These are phyloP conservation scores for Pythium scleroteichum DNA, from an alignment of 352 stramenopile genomes.

Conservation along the genomic window DNA sequence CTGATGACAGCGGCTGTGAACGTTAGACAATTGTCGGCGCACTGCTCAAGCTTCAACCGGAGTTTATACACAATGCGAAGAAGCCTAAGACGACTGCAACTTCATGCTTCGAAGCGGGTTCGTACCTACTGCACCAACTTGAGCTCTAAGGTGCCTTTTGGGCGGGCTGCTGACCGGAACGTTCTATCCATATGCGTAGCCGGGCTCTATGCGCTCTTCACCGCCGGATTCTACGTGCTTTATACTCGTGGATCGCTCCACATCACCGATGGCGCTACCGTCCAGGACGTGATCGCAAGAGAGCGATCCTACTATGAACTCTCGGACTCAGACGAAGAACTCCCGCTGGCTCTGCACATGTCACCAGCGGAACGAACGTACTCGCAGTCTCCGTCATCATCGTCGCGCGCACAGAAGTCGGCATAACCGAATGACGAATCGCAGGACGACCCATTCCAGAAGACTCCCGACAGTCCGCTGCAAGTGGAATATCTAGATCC, in stretches of 20 bases:
- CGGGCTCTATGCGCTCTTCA: conserved; percentile 52
- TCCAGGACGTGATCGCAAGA: conserved; percentile 44
- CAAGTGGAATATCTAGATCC: too few species aligned
- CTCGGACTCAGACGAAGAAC: conserved; percentile 70
- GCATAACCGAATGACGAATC: too few species aligned
- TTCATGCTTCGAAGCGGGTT: conserved; percentile 78
- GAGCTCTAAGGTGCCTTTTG: too few species aligned
- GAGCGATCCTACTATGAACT: conserved; percentile 58
- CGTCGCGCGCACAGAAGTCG: conserved; percentile 3
- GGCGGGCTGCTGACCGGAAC: too few species aligned
- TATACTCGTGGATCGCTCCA: conserved; percentile 59
- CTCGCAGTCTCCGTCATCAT: conserved; percentile 18
- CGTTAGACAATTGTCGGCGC: conserved; percentile 65
- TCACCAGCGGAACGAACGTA: conserved; percentile 45
- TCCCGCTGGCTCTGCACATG: conserved; percentile 68
- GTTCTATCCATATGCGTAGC: too few species aligned
- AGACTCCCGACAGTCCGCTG: too few species aligned
- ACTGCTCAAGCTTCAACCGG: conserved; percentile 72
- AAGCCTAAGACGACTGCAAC: conserved; percentile 70
- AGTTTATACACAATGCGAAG: conserved; percentile 74
- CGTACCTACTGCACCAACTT: conserved; percentile 11
- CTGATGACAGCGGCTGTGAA: not conserved
- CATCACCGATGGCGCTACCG: conserved; percentile 41
- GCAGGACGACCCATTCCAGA: too few species aligned
- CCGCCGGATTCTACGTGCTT: conserved; percentile 51